Conservation (phyloP, 805 yeast species). For the Pichia manshurica region DNA sequence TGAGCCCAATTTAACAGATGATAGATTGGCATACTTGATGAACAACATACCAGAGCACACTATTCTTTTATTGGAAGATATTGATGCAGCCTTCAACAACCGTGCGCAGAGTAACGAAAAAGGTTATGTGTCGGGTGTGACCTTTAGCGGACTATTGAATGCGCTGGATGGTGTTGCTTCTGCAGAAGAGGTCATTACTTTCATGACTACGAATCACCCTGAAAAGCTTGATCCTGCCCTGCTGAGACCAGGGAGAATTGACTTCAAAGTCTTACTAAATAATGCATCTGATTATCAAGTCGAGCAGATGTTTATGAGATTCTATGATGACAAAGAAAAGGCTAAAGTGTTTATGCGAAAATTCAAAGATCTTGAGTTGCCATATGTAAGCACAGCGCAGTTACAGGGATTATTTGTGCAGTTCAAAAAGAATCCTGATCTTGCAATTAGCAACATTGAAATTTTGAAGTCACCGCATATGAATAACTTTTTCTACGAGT, state of each 20-base stretch:
- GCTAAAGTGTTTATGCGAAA: slow-evolving; percentile 48
- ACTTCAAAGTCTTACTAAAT: slow-evolving; percentile 72
- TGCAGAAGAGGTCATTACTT: slow-evolving; percentile 92
- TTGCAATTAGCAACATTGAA: slow-evolving; percentile 63
- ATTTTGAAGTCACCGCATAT: slow-evolving; percentile 34
- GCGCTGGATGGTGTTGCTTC: slow-evolving; percentile 97
- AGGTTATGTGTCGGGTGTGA: slow-evolving; percentile 83
- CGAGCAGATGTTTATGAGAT: slow-evolving; percentile 76
- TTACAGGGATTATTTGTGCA: slow-evolving; percentile 93
- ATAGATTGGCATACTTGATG: slow-evolving; percentile 89
- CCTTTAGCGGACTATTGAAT: slow-evolving; percentile 88
- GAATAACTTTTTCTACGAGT: slow-evolving; percentile 31
- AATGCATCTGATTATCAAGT: slow-evolving; percentile 86
- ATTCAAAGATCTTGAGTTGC: slow-evolving; percentile 42
- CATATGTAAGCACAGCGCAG: slow-evolving; percentile 81
- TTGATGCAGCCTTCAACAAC: slow-evolving; percentile 90
- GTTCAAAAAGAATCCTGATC: slow-evolving; percentile 75
- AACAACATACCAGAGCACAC: slow-evolving; percentile 92
- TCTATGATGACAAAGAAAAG: slow-evolving; percentile 61
- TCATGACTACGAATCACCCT: slow-evolving; percentile 98
- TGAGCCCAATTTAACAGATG: slow-evolving; percentile 90
- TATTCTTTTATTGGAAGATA: slow-evolving; percentile 79
- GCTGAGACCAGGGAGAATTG: slow-evolving; percentile 91
- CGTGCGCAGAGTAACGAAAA: slow-evolving; percentile 70
- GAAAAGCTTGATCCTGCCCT: slow-evolving; percentile 90